phyloP scores from a whole-genome alignment of 331 rosid genomes.

The Acacia concinna region DNA sequence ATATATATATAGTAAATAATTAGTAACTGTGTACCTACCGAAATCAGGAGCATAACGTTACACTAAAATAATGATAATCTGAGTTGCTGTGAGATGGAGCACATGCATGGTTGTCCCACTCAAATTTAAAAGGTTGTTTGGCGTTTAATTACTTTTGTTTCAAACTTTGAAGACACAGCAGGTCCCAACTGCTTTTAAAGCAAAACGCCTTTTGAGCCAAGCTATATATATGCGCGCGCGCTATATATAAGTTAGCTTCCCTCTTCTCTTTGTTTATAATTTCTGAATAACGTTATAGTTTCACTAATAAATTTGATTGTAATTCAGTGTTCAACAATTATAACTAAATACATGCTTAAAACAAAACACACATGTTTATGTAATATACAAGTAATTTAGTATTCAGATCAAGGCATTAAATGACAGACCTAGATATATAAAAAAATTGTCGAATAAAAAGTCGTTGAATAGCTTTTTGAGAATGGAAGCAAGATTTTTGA shows the following conservation, averaged over 20 bases:
- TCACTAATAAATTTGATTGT: no score
- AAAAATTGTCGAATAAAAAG: background rate
- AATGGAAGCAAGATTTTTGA: slow-evolving; percentile 37
- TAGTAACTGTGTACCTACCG: background rate
- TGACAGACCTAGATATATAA: no score
- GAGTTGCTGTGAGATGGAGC: slow-evolving; percentile 28
- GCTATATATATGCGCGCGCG: no score
- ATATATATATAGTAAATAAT: background rate
- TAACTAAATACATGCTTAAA: background rate
- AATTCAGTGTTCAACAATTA: background rate
- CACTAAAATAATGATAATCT: slow-evolving; percentile 14
- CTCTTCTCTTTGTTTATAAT: background rate
- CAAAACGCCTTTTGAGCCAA: background rate
- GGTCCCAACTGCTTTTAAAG: slow-evolving; percentile 17
- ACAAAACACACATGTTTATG: background rate
- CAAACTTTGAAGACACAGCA: slow-evolving; percentile 25
- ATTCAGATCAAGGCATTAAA: no score
- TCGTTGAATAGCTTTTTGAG: background rate
- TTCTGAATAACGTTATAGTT: no score
- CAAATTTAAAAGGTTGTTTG: slow-evolving; percentile 14
- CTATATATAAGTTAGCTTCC: no score
- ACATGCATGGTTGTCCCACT: slow-evolving; percentile 44
- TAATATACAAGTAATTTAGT: no score
- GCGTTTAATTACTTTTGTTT: slow-evolving; percentile 44
- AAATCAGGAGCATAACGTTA: background rate